Base-by-base conservation (phyloP, 2,329 filamentous ascomycete genomes). In the Fusarium chlamydosporum region DNA sequence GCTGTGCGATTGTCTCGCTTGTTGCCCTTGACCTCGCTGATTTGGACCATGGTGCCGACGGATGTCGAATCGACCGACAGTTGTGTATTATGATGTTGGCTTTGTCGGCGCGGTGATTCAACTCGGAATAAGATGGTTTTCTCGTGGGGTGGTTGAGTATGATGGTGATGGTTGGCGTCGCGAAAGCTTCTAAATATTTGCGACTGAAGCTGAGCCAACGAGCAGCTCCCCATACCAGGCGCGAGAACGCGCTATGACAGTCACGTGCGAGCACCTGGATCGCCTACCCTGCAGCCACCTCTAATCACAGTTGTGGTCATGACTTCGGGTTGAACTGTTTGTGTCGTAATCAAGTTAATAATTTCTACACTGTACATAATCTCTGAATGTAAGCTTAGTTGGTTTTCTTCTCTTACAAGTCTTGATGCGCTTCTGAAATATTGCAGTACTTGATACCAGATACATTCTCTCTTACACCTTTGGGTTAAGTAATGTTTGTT, bases 1-100 rank as follows among this genome's bases (percentile, higher is more conserved):
- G 96, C 95, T 47, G 96, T 99, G 78, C 96, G 91, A 83, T 96
- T 96, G 81, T 97, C 95, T 84, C 96, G 94, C 84, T 90, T 90
- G 83, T 93, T 95, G 84, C 92, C 92, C 86, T 97, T 97, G 77
- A 97, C 92, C 84, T 97, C 94, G 84, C 92, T 96, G 82, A 96
- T 94, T 80, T 94, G 91, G 75, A 95, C 92, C 92, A 94, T 95
- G 73, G 77, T 85, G 79, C 74, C 78, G 76, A 76, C 76, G 69
- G 74, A 64, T 67, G 64, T 58, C 61, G 69, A 50, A 68, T 65
- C 60, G 60, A 56, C 64, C 60, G 56, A 54, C 50, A 65, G 50
- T 51, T 48, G 13, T 35, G 34, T 15, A 33, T 53, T 59, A 10
- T 56, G 18, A 43, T 20, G 27, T 58, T 47, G 27, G 6, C 23